Base-by-base conservation (phyloP, 495 filamentous ascomycete species). In the Penicillium bovifimosum region DNA sequence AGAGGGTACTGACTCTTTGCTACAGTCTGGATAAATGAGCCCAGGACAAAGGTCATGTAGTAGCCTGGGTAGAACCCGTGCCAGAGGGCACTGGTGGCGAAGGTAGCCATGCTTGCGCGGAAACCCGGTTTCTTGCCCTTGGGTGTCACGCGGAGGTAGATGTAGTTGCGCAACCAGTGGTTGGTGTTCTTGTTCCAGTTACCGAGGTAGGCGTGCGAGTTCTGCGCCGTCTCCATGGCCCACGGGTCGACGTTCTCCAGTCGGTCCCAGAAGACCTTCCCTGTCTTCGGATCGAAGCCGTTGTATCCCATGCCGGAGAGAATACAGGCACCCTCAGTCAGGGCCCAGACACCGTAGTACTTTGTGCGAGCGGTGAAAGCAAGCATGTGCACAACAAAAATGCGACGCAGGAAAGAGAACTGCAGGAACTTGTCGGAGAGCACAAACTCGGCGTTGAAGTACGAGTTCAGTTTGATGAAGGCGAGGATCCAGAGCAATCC, bases 131-230 rank as follows among this genome's bases (percentile, higher is more conserved):
- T 98, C 77, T 88, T 93, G 44, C 93, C 93, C 57, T 87, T 87
- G 3, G 93, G 93, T 5, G 93, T 98, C 2, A 98, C 95, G 14
- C 93, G 86, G 35, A 98, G 76, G 64, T 97, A 98, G 54, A 98
- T 76, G 63, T 96, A 97, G 65, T 97, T 96, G 32, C 92, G 84
- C 50, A 98, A 73, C 93, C 93, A 98, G 60, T 88, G 83, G 68
- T 96, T 98, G 14, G 93, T 97, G 69, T 98, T 98, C 76, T 95
- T 93, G 70, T 98, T 98, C 93, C 93, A 98, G 63, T 78, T 85
- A 42, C 85, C 92, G 9, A 98, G 76, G 56, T 91, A 97, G 5
- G 80, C 91, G 39, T 90, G 82, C 11, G 87, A 85, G 65, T 97
- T 98, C 68, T 96, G 90, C 1, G 95, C 95, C 0, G 78, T 73